phyloP scores from a whole-genome alignment of 768 basidiomycete species.

The Termitomyces heimii region DNA sequence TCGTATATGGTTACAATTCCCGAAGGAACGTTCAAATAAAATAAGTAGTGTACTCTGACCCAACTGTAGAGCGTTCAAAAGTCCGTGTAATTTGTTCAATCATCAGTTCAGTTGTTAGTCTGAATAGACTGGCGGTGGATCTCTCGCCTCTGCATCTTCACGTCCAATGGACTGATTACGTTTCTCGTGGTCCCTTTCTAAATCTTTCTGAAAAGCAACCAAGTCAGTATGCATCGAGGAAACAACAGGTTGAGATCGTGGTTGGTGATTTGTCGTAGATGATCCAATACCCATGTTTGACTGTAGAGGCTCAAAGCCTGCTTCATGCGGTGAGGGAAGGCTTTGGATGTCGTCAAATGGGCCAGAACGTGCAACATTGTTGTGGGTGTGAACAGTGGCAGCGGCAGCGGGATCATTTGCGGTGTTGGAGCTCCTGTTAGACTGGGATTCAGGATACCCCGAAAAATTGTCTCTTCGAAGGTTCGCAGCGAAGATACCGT shows the following conservation, averaged over 20 bases:
- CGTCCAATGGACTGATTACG: conserved; percentile 6
- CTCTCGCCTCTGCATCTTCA: conserved; percentile 2
- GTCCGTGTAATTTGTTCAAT: background rate
- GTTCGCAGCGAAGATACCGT: background rate
- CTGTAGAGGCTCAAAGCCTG: background rate
- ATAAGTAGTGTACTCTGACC: background rate
- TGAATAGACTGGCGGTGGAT: conserved; percentile 7
- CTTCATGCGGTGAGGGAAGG: background rate
- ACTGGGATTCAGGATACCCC: conserved; percentile 3
- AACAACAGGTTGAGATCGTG: background rate
- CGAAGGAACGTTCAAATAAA: background rate
- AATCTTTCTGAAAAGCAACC: background rate
- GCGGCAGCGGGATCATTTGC: background rate
- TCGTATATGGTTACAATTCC: conserved; percentile 1
- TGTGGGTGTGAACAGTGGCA: background rate
- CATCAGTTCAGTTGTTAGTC: background rate
- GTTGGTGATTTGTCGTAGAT: background rate
- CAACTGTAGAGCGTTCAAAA: background rate
- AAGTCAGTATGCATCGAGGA: background rate
- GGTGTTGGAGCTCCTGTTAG: conserved; percentile 1
- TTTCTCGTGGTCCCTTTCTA: conserved; percentile 9
- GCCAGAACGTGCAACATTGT: background rate
- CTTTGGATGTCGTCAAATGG: background rate
- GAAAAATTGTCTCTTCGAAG: background rate
- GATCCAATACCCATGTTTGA: background rate